These are phyloP conservation scores for Aspergillus indologenus DNA, from an alignment of 495 filamentous ascomycete genomes.

Conservation along the genomic window DNA sequence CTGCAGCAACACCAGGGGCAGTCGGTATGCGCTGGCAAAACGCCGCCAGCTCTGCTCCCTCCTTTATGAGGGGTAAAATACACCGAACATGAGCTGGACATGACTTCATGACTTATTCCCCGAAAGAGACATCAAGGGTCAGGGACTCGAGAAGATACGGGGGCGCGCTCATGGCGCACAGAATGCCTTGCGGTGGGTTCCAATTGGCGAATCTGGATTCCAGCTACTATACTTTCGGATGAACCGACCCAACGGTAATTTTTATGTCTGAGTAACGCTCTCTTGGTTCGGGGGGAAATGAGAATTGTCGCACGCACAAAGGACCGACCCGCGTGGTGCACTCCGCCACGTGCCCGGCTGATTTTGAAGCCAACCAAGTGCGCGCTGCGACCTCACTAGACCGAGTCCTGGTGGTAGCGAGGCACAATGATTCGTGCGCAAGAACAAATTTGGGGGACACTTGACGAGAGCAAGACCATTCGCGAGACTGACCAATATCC, in stretches of 20 bases:
- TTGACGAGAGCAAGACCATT: not conserved
- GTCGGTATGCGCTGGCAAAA: not conserved
- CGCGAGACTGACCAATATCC: not conserved
- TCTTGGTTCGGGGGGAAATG: not conserved
- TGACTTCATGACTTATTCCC: not conserved
- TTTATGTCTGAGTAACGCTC: not conserved
- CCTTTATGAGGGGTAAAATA: not conserved
- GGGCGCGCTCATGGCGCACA: not conserved
- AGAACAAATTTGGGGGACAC: not conserved
- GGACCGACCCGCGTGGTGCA: not conserved
- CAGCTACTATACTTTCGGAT: not conserved
- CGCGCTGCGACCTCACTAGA: not conserved
- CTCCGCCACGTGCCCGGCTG: not conserved
- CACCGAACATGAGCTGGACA: not conserved
- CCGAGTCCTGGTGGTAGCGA: not conserved
- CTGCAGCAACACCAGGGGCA: not conserved
- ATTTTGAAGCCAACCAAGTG: not conserved
- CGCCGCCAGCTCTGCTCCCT: not conserved
- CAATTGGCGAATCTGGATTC: not conserved
- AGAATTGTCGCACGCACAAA: not conserved
- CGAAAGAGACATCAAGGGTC: not conserved
- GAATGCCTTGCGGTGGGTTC: not conserved
- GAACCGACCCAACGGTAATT: not conserved
- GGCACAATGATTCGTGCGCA: not conserved
- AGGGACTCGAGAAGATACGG: not conserved